These are phyloP conservation scores for Cryomyces antarcticus DNA, from an alignment of 495 filamentous ascomycete species.

Conservation along the genomic window DNA sequence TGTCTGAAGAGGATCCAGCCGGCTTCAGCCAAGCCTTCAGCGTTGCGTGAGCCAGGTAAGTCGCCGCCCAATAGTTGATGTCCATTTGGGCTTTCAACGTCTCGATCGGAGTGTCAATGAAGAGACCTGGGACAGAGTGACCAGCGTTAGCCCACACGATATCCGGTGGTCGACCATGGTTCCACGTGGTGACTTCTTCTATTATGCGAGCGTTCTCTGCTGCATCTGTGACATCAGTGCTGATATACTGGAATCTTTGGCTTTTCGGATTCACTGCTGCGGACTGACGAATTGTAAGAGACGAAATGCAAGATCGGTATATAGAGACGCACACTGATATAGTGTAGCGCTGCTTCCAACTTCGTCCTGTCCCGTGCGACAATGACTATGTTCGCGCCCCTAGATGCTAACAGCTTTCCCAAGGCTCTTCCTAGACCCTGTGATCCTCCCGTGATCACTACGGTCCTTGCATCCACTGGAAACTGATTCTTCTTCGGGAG, in stretches of 20 bases:
- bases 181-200: constrained; percentile 64
- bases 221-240: constrained; percentile 56
- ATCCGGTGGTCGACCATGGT: constrained; percentile 50
- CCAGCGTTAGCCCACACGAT: constrained; percentile 88
- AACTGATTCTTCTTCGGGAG: constrained; percentile 54
- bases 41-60: constrained; percentile 62
- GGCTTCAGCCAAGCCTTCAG: constrained; percentile 40
- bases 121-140: constrained; percentile 52
- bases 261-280: constrained; percentile 34
- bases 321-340: constrained; percentile 32
- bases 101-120: constrained; percentile 47
- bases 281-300: constrained; percentile 19
- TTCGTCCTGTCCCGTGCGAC: constrained; percentile 58
- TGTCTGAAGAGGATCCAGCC: constrained; percentile 13
- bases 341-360: constrained; percentile 48
- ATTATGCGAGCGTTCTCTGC: constrained; percentile 48
- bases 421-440: constrained; percentile 73
- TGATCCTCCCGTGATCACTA: constrained; percentile 79
- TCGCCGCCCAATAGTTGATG: constrained; percentile 77
- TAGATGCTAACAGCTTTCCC: constrained; percentile 49
- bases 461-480: constrained; percentile 52
- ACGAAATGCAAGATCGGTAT: too few species aligned
- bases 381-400: constrained; percentile 74
- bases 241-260: constrained; percentile 69
- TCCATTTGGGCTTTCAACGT: constrained; percentile 63